Conservation (phyloP, 208 protist genomes). For the Crithidia thermophila region DNA sequence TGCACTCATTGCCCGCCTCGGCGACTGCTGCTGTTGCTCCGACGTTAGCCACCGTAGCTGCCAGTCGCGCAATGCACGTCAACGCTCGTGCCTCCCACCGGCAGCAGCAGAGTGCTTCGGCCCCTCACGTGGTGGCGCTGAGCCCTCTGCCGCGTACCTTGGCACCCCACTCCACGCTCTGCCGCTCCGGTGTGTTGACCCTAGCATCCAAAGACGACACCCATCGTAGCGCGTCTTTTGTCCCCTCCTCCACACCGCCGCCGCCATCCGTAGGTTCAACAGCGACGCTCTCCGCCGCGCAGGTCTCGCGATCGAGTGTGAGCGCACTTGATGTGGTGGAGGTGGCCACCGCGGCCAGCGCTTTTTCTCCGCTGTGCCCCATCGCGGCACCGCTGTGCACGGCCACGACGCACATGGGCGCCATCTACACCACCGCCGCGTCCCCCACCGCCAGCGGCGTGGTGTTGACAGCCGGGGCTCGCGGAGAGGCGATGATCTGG, state of each 20-base stretch:
- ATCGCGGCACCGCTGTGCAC: slow-evolving; percentile 40
- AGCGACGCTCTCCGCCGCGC: no score
- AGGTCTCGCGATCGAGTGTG: no score
- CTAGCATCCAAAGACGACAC: background rate
- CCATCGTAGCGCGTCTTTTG: no score
- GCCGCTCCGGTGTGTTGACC: background rate
- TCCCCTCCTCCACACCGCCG: background rate
- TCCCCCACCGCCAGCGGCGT: slow-evolving; percentile 24
- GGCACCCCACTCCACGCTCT: slow-evolving; percentile 3
- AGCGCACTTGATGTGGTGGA: no score
- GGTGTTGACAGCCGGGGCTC: slow-evolving; percentile 58
- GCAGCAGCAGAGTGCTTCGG: background rate
- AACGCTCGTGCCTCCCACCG: background rate
- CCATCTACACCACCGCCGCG: slow-evolving; percentile 44
- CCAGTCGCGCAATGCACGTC: background rate
- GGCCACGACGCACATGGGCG: slow-evolving; percentile 42
- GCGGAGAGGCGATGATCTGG: slow-evolving; percentile 67
- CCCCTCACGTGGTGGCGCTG: slow-evolving; percentile 4
- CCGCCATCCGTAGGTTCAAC: no score
- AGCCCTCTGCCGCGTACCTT: slow-evolving; percentile 1
- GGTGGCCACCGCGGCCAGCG: background rate
- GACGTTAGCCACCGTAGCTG: no score
- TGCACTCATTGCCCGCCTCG: no score
- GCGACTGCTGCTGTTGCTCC: no score
- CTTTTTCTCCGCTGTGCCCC: slow-evolving; percentile 31